Evolutionary conservation across 1,139 yeast species (phyloP), one percentile per base, ranked within the genome.

Genomic region (Hansenula sp.): DNA sequence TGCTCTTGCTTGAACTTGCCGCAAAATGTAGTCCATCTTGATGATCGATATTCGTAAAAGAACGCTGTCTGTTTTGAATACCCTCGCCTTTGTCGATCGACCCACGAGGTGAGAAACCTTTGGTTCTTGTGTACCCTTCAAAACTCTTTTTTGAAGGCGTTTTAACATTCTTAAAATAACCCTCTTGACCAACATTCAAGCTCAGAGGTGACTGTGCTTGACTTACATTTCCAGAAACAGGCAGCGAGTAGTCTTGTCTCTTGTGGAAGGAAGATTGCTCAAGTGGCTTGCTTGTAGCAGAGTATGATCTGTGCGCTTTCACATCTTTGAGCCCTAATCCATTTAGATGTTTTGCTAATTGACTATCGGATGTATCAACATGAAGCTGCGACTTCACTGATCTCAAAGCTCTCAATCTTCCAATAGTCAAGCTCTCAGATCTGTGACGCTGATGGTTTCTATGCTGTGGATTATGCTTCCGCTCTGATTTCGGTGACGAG

Each of bases 371-470:
- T 2, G 24, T 29, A 21, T 36, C 37, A 20, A 38, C 42, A 7
- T 40, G 34, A 11, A 50, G 4, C 11, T 44, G 45, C 2, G 56
- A 52, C 36, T 44, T 44, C 9, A 48, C 49, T 4, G 46, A 29
- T 45, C 55, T 49, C 14, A 46, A 29, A 5, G 35, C 29, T 25
- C 37, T 49, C 29, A 51, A 17, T 28, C 38, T 44, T 0, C 44
- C 51, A 18, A 54, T 32, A 4, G 36, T 33, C 6, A 53, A 24
- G 1, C 55, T 46, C 35, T 53, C 57, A 5, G 57, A 52, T 39
- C 55, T 42, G 35, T 50, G 55, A 19, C 59, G 48, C 19, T 39
- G 43, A 38, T 52, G 56, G 14, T 42, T 33, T 34, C 39, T 43
- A 32, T 32, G 30, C 10, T 10, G 27, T 20, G 21, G 32, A 22